Conservation (phyloP, 2,329 filamentous ascomycete species). For the Cercospora janseana region DNA sequence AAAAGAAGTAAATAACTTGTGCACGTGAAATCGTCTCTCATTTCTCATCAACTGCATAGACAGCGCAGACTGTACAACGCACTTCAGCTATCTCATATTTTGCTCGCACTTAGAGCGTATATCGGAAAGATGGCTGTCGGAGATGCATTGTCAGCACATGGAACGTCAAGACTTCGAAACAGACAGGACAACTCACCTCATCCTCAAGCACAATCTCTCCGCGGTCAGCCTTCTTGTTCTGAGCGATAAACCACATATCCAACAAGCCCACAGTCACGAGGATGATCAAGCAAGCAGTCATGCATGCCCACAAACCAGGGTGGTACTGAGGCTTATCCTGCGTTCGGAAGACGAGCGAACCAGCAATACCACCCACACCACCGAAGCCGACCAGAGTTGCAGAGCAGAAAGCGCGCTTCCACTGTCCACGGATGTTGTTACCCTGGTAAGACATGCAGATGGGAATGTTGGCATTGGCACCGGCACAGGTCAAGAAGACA, state of each 20-base stretch:
- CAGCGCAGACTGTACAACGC: conserved; percentile 5
- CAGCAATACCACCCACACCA: conserved; percentile 28
- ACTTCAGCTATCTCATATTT: neutral
- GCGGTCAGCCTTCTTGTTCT: conserved; percentile 25
- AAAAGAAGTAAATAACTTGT: no score
- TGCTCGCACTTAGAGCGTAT: neutral
- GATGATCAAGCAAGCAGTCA: conserved; percentile 27
- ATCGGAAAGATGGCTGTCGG: neutral
- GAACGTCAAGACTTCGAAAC: neutral
- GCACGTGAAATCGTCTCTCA: no score
- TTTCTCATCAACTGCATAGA: neutral
- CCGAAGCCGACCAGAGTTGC: conserved; percentile 73
- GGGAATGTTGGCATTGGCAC: conserved; percentile 74
- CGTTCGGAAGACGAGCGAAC: conserved; percentile 22
- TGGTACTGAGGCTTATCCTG: conserved; percentile 28
- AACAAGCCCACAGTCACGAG: conserved; percentile 23
- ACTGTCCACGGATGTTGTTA: conserved; percentile 83
- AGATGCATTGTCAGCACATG: neutral
- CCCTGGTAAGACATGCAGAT: conserved; percentile 73
- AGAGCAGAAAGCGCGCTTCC: conserved; percentile 77
- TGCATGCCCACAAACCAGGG: conserved; percentile 30
- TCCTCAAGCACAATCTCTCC: conserved; percentile 28
- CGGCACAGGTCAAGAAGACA: conserved; percentile 72
- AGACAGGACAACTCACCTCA: conserved; percentile 19
- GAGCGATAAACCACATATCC: conserved; percentile 26